Base-by-base conservation (phyloP, 2,329 filamentous ascomycete species). In the Diaporthe velutina region DNA sequence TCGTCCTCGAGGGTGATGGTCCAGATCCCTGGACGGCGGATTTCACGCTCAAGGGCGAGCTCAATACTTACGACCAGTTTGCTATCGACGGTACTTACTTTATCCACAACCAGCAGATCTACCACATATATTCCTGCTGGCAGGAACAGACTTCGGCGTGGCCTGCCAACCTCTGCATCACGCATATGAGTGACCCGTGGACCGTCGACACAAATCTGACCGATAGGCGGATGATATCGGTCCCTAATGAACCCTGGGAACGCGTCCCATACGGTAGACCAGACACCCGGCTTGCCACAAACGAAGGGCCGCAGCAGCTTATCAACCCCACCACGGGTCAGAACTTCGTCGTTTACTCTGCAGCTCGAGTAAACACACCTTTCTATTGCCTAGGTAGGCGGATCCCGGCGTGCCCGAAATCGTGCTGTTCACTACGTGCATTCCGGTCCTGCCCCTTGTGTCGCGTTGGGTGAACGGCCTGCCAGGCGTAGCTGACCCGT, bases 51-150 rank as follows among this genome's bases (percentile, higher is more conserved):
- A 83, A 83, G 74, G 77, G 80, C 6, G 81, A 81, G 81, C 64
- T 83, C 6, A 78, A 83, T 71, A 82, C 82, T 2, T 83, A 82
- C 67, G 82, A 83, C 68, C 81, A 82, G 71, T 83, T 83, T 64
- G 82, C 82, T 57, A 83, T 84, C 25, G 82, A 83, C 57, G 82
- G 82, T 4, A 83, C 82, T 4, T 84, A 83, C 54, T 83, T 83
- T 71, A 64, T 77, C 19, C 75, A 80, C 60, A 75, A 79, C n/a
- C 75, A 79, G 45, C 71, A 82, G 40, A 67, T 83, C 30, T 83
- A 83, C 77, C 82, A 83, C 73, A 79, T 83, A 17, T 83, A 84
- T 77, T 83, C 80, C 0, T 84, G 82, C 77, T 83, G 82, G 82
- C 79, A 82, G 70, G 77, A 81, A 1, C 80, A 81, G 50, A 82